Evolutionary conservation across 768 basidiomycete genomes (phyloP).

Genomic region (Lactifluus rugatus): DNA sequence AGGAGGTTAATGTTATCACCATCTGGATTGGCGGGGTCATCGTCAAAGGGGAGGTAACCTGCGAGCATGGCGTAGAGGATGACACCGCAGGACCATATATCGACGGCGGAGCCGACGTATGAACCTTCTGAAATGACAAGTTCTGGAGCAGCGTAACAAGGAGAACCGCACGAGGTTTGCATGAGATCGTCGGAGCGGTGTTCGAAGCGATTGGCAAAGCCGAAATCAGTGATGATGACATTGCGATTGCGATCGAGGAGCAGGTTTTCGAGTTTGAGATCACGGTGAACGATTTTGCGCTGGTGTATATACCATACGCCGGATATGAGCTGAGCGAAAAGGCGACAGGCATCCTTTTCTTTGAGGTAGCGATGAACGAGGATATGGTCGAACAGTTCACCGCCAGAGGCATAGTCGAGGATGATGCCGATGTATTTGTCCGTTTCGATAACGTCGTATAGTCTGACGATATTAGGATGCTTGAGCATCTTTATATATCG

Average conservation of each 20-base stretch:
- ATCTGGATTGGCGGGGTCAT: constrained; percentile 96
- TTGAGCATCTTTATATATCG: constrained; percentile 57
- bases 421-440: constrained; percentile 99
- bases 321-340: constrained; percentile 96
- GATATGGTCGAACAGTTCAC: constrained; percentile 98
- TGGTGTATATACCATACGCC: constrained; percentile 99
- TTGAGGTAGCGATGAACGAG: constrained; percentile 94
- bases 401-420: constrained; percentile 95
- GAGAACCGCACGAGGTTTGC: constrained; percentile 96
- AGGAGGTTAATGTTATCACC: constrained; percentile 99
- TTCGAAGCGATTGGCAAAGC: constrained; percentile 96
- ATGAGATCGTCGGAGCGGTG: constrained; percentile 89
- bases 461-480: constrained; percentile 95
- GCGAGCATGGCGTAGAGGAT: constrained; percentile 97
- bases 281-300: constrained; percentile 98
- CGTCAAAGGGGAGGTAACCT: constrained; percentile 97
- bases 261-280: constrained; percentile 97
- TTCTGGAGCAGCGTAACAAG: constrained; percentile 98
- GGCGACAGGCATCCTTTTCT: constrained; percentile 87
- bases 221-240: constrained; percentile 99
- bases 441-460: constrained; percentile 98
- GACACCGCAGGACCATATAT: constrained; percentile 95
- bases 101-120: constrained; percentile 95
- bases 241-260: constrained; percentile 95
- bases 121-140: constrained; percentile 95